Conservation (phyloP, 202 grass and related monocot genomes). For the Panicum virgatum region DNA sequence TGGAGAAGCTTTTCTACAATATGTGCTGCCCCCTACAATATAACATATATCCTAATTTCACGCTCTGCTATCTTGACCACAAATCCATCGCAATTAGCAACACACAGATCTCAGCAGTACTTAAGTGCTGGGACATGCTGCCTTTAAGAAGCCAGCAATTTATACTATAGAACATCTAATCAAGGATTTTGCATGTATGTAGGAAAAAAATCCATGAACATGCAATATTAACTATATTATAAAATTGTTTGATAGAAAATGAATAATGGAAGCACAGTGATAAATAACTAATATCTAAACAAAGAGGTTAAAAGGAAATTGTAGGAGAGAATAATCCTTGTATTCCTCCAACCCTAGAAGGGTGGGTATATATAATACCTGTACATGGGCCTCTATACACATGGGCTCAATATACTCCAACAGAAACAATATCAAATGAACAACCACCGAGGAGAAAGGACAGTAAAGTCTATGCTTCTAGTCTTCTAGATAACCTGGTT, state of each 20-base stretch:
- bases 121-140: background rate
- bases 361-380: too few species aligned
- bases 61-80: background rate
- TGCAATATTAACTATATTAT: background rate
- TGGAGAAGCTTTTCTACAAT: background rate
- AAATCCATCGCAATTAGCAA: background rate
- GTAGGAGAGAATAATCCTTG: too few species aligned
- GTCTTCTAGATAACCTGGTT: conserved; percentile 26
- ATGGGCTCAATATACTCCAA: too few species aligned
- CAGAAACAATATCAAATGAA: conserved; percentile 20
- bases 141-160: background rate
- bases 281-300: conserved; percentile 22
- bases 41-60: background rate
- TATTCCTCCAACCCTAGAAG: too few species aligned
- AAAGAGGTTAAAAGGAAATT: conserved; percentile 23
- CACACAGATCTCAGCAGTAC: background rate
- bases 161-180: background rate
- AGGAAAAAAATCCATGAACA: conserved; percentile 9
- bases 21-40: background rate
- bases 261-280: background rate
- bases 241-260: conserved; percentile 5
- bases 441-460: conserved; percentile 24
- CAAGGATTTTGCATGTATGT: background rate
- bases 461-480: conserved; percentile 23
- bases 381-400: too few species aligned